phyloP scores from a whole-genome alignment of 192 early-diverging fungal genomes.

The Coemansia sp. region DNA sequence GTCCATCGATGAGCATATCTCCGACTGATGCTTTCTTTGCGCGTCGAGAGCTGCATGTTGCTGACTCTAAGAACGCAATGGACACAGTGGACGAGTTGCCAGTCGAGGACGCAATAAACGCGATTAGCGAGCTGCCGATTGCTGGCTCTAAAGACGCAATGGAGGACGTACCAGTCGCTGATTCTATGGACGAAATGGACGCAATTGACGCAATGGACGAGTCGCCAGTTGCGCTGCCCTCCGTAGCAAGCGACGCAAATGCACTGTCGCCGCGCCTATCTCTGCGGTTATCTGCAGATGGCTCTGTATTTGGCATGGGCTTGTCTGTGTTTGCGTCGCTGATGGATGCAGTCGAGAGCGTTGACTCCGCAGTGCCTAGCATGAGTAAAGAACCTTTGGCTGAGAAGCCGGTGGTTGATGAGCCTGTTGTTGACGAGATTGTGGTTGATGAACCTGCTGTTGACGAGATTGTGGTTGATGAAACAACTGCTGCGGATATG shows the following conservation, averaged over 20 bases:
- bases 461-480: neutral
- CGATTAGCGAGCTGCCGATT: too few species aligned
- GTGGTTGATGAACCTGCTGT: neutral
- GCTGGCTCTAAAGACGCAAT: too few species aligned
- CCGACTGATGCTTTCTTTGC: neutral
- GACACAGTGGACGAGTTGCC: too few species aligned
- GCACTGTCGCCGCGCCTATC: slow-evolving; percentile 28
- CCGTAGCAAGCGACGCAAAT: too few species aligned
- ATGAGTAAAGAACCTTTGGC: neutral
- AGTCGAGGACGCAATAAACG: too few species aligned
- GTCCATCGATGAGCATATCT: slow-evolving; percentile 7
- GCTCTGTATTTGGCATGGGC: slow-evolving; percentile 27
- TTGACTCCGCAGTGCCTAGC: neutral
- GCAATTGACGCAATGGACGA: too few species aligned
- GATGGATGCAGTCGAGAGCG: neutral
- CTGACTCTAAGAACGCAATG: too few species aligned
- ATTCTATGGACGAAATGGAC: too few species aligned
- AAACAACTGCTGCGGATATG: neutral
- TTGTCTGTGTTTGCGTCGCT: slow-evolving; percentile 27
- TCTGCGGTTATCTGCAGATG: slow-evolving; percentile 37
- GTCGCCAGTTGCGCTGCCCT: too few species aligned
- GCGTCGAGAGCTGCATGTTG: too few species aligned
- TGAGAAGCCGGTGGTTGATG: neutral
- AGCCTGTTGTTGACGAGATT: neutral
- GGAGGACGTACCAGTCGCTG: too few species aligned